A percentile compares a stretch with the other conserved stretches of the same genome.
Conservation (phyloP, 2,329 filamentous ascomycete species). For the Hysterium pulicare region DNA sequence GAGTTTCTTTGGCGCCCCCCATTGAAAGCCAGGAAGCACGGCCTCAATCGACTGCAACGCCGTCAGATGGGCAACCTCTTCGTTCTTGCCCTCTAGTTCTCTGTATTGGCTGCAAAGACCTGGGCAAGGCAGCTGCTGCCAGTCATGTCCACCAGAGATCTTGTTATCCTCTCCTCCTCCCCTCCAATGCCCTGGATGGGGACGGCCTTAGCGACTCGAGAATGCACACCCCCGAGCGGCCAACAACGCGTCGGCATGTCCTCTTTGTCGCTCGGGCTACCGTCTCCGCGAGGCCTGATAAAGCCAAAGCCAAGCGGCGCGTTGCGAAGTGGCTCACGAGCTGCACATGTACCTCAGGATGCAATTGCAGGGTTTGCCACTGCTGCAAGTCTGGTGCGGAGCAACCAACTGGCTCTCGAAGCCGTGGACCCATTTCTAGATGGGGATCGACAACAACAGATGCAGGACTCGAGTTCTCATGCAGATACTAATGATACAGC, state of each 20-base stretch:
- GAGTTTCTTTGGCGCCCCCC: too few species aligned
- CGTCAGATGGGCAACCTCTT: too few species aligned
- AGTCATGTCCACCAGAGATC: slow-evolving; percentile 12
- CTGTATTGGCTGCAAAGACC: not conserved
- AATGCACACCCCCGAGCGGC: slow-evolving; percentile 10
- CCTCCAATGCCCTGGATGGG: slow-evolving; percentile 25
- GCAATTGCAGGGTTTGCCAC: slow-evolving; percentile 32
- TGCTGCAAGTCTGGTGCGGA: slow-evolving; percentile 29
- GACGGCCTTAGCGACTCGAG: too few species aligned
- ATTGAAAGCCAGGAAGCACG: too few species aligned
- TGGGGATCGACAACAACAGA: slow-evolving; percentile 2
- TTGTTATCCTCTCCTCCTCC: slow-evolving; percentile 29
- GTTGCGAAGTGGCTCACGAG: slow-evolving; percentile 26
- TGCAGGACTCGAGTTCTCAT: not conserved
- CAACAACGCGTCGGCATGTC: slow-evolving; percentile 29
- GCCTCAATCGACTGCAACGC: too few species aligned
- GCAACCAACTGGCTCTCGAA: slow-evolving; percentile 23
- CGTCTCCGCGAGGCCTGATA: slow-evolving; percentile 20
- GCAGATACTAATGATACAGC: not conserved
- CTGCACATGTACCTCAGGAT: slow-evolving; percentile 21
- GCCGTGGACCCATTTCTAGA: slow-evolving; percentile 11
- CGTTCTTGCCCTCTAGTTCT: not conserved
- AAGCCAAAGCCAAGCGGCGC: slow-evolving; percentile 16
- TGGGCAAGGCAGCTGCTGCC: not conserved
- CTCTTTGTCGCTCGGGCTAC: slow-evolving; percentile 18